Base-by-base conservation (phyloP, 2,329 filamentous ascomycete genomes). In the Penicillium sp. region DNA sequence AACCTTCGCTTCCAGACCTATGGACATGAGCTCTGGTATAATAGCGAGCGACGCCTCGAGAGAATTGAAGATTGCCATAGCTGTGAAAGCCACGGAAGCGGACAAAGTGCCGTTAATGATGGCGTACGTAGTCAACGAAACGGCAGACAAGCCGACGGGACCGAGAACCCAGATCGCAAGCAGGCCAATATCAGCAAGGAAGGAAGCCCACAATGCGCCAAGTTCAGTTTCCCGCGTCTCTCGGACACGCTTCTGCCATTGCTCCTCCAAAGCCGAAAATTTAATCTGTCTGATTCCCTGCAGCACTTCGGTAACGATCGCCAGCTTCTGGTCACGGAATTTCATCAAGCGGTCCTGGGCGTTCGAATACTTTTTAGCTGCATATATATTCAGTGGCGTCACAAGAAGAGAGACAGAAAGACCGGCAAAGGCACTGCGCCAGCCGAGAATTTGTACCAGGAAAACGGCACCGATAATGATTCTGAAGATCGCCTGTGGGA, bases 211-310 rank as follows among this genome's bases (percentile, higher is more conserved):
- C 35, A 90, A 80, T 23, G 83, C 83, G 6, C 74, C 71, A 10
- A 93, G 79, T 68, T 93, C 90, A 45, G 80, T 82, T 41, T 86
- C 81, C 65, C 90, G 80, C 8, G 86, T 82, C 58, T 80, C 71
- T 58, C 80, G 72, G 67, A 94, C 89, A 57, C 86, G 88, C 16
- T 80, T 77, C 68, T 91, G 84, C 89, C 90, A 93, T 62, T 89
- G 84, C 21, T 77, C 74, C 69, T 93, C 90, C 2, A 91, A 73
- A 1, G 89, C 89, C 0, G 88, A 88, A 63, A 93, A 91, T 66
- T 94, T 94, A 74, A 94, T 90, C 70, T 94, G 90, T 1, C 89
- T 83, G 60, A 93, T 92, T 8, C 89, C 89, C 62, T 89, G 83
- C 1, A 94, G 75, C 0, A 87, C 88, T 70, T 94, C 89, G 1